These are phyloP conservation scores for Harringtonia aguacate DNA, from an alignment of 2,329 filamentous ascomycete species.

Conservation along the genomic window DNA sequence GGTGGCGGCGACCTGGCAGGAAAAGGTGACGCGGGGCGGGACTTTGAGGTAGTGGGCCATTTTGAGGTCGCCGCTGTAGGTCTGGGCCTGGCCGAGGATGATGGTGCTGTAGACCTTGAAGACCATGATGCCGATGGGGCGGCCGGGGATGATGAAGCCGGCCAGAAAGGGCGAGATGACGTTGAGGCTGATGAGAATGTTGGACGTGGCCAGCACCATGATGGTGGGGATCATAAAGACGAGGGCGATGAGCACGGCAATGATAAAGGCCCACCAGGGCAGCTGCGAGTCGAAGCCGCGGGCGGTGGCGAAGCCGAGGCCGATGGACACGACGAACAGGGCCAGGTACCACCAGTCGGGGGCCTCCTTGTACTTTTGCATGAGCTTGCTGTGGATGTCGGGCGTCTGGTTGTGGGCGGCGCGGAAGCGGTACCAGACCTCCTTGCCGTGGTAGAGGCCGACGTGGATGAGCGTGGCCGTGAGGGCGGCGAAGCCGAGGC, in stretches of 20 bases:
- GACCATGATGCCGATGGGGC: slow-evolving; percentile 41
- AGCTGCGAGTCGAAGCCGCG: not conserved
- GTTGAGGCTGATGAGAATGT: slow-evolving; percentile 39
- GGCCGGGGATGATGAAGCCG: slow-evolving; percentile 37
- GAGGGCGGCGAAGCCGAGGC: slow-evolving; percentile 45
- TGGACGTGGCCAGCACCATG: slow-evolving; percentile 42
- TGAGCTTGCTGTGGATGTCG: slow-evolving; percentile 35
- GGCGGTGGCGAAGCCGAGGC: slow-evolving; percentile 28
- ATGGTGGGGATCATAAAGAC: slow-evolving; percentile 41
- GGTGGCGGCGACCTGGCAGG: slow-evolving; percentile 24
- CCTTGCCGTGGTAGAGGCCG: slow-evolving; percentile 26
- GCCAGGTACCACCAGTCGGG: slow-evolving; percentile 45
- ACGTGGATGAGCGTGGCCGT: slow-evolving; percentile 40
- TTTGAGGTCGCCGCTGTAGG: slow-evolving; percentile 16
- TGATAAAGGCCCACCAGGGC: slow-evolving; percentile 1
- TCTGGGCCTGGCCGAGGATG: slow-evolving; percentile 10
- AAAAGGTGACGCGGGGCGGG: slow-evolving; percentile 23
- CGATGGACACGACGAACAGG: slow-evolving; percentile 34
- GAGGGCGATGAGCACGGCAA: slow-evolving; percentile 11
- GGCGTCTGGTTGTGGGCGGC: not conserved
- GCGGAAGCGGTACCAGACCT: slow-evolving; percentile 5
- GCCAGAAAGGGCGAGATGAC: slow-evolving; percentile 43
- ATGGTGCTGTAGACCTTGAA: slow-evolving; percentile 29
- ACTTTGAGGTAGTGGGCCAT: slow-evolving; percentile 21
- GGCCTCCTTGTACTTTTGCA: slow-evolving; percentile 34